These are phyloP conservation scores for Irpex sp. DNA, from an alignment of 1,284 basidiomycete species.

Conservation along the genomic window DNA sequence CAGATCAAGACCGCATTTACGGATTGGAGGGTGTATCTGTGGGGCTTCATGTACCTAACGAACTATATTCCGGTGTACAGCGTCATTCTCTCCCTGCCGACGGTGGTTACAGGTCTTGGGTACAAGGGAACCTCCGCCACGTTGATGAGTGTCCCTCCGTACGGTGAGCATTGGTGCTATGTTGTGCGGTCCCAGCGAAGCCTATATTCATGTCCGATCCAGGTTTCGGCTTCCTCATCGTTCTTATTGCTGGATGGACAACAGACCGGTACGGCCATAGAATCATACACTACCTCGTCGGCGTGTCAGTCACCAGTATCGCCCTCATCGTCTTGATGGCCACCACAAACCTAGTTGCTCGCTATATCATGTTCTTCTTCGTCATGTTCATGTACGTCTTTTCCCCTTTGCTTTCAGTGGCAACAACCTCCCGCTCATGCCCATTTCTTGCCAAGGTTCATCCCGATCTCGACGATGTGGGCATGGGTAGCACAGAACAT, in stretches of 20 bases:
- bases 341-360: constrained; percentile 28
- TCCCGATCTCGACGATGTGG: constrained; percentile 29
- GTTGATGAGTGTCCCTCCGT: constrained; percentile 29
- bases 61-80: constrained; percentile 31
- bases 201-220: no score
- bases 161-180: constrained; percentile 11
- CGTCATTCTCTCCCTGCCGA: constrained; percentile 26
- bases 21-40: constrained; percentile 47
- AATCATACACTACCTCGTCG: constrained; percentile 56
- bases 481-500: constrained; percentile 27
- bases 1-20: constrained; percentile 30
- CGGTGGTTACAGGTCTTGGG: constrained; percentile 34
- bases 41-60: constrained; percentile 59
- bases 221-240: constrained; percentile 23
- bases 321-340: constrained; percentile 65
- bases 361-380: constrained; percentile 32
- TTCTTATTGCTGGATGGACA: constrained; percentile 22
- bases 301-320: constrained; percentile 50
- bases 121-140: constrained; percentile 28
- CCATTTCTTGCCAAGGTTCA: constrained; percentile 20
- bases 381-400: constrained; percentile 30
- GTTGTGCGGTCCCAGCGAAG: no score
- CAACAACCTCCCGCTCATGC: not conserved
- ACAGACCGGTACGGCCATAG: constrained; percentile 37
- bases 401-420: not conserved